Evolutionary conservation across 2,329 filamentous ascomycete genomes (phyloP).

Genomic region (Colletotrichum neosansevieriae): DNA sequence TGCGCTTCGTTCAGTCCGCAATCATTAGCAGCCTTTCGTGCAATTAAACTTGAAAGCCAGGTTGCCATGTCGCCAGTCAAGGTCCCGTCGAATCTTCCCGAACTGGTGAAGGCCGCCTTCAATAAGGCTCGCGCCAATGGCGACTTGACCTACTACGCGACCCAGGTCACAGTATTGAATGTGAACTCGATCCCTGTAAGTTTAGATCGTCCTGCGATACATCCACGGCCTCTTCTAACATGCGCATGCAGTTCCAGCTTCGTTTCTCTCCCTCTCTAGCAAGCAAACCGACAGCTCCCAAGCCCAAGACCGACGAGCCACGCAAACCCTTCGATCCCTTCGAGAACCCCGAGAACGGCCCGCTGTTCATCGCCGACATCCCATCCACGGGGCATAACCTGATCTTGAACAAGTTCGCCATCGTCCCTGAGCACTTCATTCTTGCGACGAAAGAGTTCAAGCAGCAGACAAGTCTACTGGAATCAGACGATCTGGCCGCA

Average conservation of each 20-base stretch:
- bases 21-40: not conserved
- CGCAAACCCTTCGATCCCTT: conserved; percentile 71
- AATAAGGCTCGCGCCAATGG: conserved; percentile 59
- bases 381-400: conserved; percentile 67
- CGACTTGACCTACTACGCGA: conserved; percentile 67
- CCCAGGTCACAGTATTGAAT: conserved; percentile 62
- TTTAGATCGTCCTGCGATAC: not conserved
- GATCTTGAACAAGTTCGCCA: conserved; percentile 81
- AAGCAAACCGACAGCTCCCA: conserved; percentile 70
- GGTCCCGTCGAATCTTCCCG: conserved; percentile 61
- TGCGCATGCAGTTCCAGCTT: conserved; percentile 72
- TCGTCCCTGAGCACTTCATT: conserved; percentile 79
- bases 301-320: conserved; percentile 51
- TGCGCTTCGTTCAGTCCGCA: not conserved
- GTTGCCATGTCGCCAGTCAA: conserved; percentile 53
- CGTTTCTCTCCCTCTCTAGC: conserved; percentile 77
- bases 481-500: conserved; percentile 69
- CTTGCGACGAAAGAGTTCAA: conserved; percentile 74
- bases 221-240: not conserved
- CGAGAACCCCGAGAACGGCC: conserved; percentile 65
- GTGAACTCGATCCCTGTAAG: conserved; percentile 59
- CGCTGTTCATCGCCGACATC: conserved; percentile 66
- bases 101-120: conserved; percentile 64
- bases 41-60: not conserved
- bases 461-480: conserved; percentile 74